These are phyloP conservation scores for Beauveria bassiana DNA, from an alignment of 2,329 filamentous ascomycete genomes.

Conservation along the genomic window DNA sequence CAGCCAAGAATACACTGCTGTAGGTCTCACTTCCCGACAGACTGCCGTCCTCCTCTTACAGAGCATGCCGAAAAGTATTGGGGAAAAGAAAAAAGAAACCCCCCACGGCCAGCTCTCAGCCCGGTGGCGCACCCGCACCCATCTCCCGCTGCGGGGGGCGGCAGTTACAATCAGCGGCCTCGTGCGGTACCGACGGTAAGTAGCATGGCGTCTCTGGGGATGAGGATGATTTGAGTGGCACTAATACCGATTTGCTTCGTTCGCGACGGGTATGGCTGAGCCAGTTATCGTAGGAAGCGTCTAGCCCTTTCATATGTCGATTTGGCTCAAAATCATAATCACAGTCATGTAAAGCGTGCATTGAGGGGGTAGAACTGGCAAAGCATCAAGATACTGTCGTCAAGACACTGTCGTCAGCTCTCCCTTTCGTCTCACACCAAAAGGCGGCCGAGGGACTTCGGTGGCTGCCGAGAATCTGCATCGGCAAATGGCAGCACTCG, in stretches of 20 bases:
- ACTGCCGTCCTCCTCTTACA: not conserved
- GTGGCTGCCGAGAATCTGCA: not conserved
- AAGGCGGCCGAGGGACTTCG: not conserved
- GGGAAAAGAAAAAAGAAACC: no score
- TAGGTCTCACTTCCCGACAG: not conserved
- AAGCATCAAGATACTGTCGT: not conserved
- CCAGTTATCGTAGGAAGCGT: not conserved
- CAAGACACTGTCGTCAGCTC: not conserved
- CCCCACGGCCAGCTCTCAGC: not conserved
- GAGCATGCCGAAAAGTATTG: no score
- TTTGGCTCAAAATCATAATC: not conserved
- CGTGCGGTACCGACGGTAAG: not conserved
- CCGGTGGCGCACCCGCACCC: not conserved
- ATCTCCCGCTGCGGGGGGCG: not conserved
- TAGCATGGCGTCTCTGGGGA: not conserved
- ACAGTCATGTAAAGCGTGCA: not conserved
- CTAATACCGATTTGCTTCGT: not conserved
- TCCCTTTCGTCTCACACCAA: not conserved
- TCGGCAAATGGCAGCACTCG: not conserved
- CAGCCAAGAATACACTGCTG: not conserved
- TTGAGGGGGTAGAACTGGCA: not conserved
- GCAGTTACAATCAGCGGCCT: not conserved
- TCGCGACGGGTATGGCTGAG: not conserved
- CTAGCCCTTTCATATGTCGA: not conserved
- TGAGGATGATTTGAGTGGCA: not conserved